Base-by-base conservation (phyloP, 805 yeast species). In the Yarrowia sp. region DNA sequence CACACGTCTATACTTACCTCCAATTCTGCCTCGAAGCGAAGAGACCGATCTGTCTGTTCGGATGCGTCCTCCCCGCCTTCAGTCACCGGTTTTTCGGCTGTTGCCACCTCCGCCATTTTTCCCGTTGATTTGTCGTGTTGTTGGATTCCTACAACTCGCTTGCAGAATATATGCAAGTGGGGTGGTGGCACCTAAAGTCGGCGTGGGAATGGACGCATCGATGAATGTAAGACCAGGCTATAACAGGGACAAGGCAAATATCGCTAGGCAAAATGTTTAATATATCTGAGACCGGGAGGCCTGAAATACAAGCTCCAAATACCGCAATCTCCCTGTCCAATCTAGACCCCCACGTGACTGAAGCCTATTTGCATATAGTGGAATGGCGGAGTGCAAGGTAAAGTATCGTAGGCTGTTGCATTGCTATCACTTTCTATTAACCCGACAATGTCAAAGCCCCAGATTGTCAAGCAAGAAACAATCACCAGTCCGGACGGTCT, bases 11-110 rank as follows among this genome's bases (percentile, higher is more conserved):
- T 32, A 72, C 85, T 70, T 56, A 84, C 85, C 67, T 89, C 98
- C n/a, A 90, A 80, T 70, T 90, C 96, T 22, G 90, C 84, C 71
- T 90, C 96, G 90, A 93, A 90, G 65, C 96, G 75, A 5, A 89
- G 82, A n/a, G 93, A 92, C n/a, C 63, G 63, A 21, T 40, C 41
- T 14, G 38, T 30, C 26, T 22, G 28, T 5, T 41, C 51, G 2
- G 51, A 3, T n/a, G n/a, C 32, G 12, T 54, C 46, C 12, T 17
- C 35, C 11, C 2, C n/a, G n/a, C 24, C 44, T 4, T 33, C 44
- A 7, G 17, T 7, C 19, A 38, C 46, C 35, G 61, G 24, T 6
- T 38, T 38, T 12, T 54, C 46, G 46, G 46, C 46, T 22, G 44
- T 54, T 38, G 61, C 61, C 44, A 54, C 61, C 61, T 54, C 61